Conservation (phyloP, 345 rosid species). For the Salix brachista region DNA sequence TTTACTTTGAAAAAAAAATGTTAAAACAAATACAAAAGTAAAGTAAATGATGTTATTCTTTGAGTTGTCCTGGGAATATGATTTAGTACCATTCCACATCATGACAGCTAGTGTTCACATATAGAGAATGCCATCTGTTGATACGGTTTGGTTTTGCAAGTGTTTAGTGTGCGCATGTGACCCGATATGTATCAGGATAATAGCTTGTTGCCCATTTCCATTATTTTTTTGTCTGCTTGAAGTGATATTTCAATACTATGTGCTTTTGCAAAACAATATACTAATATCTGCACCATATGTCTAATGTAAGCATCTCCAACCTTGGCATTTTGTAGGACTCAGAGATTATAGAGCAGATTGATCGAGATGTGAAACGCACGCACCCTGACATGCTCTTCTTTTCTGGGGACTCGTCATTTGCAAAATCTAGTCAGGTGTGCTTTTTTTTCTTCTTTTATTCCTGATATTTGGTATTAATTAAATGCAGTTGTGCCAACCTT, state of each 20-base stretch:
- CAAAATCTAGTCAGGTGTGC: constrained; percentile 78
- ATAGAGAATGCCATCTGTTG: background rate
- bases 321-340: constrained; percentile 55
- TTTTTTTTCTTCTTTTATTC: background rate
- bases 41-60: background rate
- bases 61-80: background rate
- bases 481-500: constrained; percentile 19
- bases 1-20: background rate
- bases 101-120: background rate
- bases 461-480: constrained; percentile 3
- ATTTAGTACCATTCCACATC: background rate
- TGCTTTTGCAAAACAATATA: background rate
- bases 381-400: constrained; percentile 96
- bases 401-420: constrained; percentile 73
- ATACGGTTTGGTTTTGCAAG: constrained; percentile 3
- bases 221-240: background rate
- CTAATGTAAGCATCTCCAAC: constrained; percentile 10
- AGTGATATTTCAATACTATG: background rate
- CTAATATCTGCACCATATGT: background rate
- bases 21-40: background rate
- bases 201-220: background rate
- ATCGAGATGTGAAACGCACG: constrained; percentile 91
- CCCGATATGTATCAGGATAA: background rate
- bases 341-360: constrained; percentile 88
- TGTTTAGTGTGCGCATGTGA: background rate